Base-by-base conservation (phyloP, 2,329 filamentous ascomycete genomes). In the Ampelomyces quisqualis region DNA sequence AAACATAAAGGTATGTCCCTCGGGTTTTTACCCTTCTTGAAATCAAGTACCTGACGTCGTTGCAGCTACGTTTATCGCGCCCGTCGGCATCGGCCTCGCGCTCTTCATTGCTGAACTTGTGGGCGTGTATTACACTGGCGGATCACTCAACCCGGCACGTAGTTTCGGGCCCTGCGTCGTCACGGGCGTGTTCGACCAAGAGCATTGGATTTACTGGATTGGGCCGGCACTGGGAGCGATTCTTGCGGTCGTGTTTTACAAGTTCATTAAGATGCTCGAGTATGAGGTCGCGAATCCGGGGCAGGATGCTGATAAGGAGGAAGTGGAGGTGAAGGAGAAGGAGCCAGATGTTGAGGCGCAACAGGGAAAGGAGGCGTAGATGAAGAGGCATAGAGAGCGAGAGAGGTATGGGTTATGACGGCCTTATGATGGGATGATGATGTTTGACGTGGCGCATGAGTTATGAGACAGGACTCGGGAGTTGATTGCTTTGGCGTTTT, bases 51-150 rank as follows among this genome's bases (percentile, higher is more conserved):
- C 26, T 21, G 11, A 18, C 11, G 11, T 24, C 5, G 13, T 22
- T 9, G 13, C 27, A 57, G 80, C 80, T 3, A 88, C 85, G 0
- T 86, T 79, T 58, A 69, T 88, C 2, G 85, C 85, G 0, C 85
- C 85, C 0, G 70, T 89, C 3, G 84, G 82, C 9, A 87, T 90
- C 55, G 86, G 86, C 1, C 69, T 88, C 6, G 76, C 84, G 0
- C 76, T 89, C 47, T 88, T 89, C 66, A 76, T 88, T 39, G 70
- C 70, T 0, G 73, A 80, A 43, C 54, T 80, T 26, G 68, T 72
- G 13, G 75, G 75, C 67, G 71, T 74, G 15, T 73, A 67, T 58
- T 74, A 71, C 53, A 74, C 71, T 3, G 71, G 71, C 27, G 71
- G 71, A 23, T 70, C 66, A 2, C 62, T 74, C 18, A 75, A 75